A percentile compares a stretch with the other conserved stretches of the same genome.
Evolutionary conservation across 176 grass and related monocot genomes (phyloP).

Genomic region (Rhynchospora pubera): DNA sequence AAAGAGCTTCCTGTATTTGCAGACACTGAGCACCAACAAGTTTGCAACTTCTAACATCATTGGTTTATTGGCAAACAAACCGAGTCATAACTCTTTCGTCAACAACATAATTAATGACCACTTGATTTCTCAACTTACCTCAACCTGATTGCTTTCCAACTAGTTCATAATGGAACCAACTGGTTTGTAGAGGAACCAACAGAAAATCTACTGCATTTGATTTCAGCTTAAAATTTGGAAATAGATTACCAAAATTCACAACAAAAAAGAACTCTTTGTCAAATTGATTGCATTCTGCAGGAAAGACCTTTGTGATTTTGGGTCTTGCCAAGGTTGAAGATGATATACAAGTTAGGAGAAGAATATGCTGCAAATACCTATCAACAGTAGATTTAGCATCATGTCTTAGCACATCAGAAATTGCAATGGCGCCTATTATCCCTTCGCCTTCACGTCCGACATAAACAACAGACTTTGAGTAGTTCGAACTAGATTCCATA

Average conservation of each 20-base stretch:
- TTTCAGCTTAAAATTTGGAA: not conserved
- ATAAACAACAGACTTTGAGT: constrained; percentile 81
- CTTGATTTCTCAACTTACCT: not conserved
- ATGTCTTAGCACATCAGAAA: constrained; percentile 80
- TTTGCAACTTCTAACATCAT: not conserved
- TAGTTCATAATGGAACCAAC: not conserved
- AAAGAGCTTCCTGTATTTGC: not conserved
- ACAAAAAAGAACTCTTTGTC: not conserved
- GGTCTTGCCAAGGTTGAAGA: not conserved
- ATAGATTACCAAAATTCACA: not conserved
- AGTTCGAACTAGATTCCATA: constrained; percentile 41
- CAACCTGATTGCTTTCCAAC: not conserved
- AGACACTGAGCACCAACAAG: not conserved
- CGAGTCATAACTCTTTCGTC: not conserved
- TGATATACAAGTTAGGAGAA: constrained; percentile 16
- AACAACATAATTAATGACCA: not conserved
- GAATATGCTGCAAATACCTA: constrained; percentile 42
- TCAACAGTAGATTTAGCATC: constrained; percentile 65
- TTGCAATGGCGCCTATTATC: constrained; percentile 79
- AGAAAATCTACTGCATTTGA: not conserved
- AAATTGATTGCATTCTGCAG: not conserved
- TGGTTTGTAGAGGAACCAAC: not conserved
- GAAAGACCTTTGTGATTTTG: not conserved
- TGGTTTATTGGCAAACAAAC: not conserved
- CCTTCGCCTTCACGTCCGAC: constrained; percentile 84